Evolutionary conservation across 1,284 basidiomycete species (phyloP).

Genomic region (Clitocybe nebularis): DNA sequence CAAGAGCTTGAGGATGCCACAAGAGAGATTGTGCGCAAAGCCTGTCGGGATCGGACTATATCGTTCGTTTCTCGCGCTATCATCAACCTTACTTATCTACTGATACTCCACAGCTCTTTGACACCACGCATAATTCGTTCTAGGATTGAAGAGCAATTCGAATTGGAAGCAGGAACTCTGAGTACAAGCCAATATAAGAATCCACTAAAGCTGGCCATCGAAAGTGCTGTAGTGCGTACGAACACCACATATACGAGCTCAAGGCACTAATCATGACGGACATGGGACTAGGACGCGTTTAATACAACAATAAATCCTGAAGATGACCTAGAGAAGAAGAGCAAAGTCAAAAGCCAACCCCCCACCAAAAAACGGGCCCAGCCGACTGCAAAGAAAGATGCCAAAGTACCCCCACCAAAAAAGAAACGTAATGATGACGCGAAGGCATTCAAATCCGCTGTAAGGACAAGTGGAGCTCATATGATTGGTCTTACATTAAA

Average conservation of each 20-base stretch:
- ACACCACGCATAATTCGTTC: conserved; percentile 47
- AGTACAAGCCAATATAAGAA: conserved; percentile 39
- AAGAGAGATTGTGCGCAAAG: conserved; percentile 22
- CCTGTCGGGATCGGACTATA: conserved; percentile 18
- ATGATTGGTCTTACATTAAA: neutral
- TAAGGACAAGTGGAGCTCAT: conserved; percentile 2
- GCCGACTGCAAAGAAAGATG: neutral
- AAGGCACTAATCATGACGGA: neutral
- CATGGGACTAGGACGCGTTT: neutral
- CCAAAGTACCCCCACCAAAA: neutral
- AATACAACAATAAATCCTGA: neutral
- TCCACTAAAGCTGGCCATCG: conserved; percentile 38
- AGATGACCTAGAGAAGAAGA: neutral
- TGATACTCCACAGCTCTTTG: conserved; percentile 30
- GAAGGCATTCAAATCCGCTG: conserved; percentile 18
- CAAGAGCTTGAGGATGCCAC: conserved; percentile 19
- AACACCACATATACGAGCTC: neutral
- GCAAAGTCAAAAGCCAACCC: neutral
- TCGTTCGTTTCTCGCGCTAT: conserved; percentile 12
- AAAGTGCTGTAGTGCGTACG: neutral
- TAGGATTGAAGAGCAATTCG: conserved; percentile 38
- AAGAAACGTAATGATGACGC: conserved; percentile 7
- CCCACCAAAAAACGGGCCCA: neutral
- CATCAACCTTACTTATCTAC: neutral
- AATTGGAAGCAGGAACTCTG: conserved; percentile 37